Base-by-base conservation (phyloP, 306 rosid genomes). In the Begonia peltatifolia region DNA sequence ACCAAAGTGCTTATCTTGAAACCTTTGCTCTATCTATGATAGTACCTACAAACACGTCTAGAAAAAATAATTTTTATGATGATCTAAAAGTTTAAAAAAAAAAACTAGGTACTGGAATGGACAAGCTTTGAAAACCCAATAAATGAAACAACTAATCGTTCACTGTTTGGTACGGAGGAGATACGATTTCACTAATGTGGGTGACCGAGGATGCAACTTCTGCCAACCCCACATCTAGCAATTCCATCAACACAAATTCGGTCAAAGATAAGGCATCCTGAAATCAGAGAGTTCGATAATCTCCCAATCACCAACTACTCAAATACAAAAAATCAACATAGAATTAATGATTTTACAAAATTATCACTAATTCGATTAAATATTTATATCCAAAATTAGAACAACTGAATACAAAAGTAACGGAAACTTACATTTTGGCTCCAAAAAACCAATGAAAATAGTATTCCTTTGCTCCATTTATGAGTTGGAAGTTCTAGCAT, bases 161-260 rank as follows among this genome's bases (percentile, higher is more conserved):
- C 68, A 89, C 97, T 42, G 89, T 84, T 77, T 85, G 94, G 56
- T 75, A 82, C 3, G 90, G 93, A 13, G 97, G 97, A 74, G 90
- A 85, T 16, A 76, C 74, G 14, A 83, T 70, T 82, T 80, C 87
- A 57, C 94, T 85, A 35, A 89, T 83, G 54, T 77, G 94, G 11
- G 77, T 78, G 53, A 89, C 59, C 17, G 95, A 83, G 18, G 80
- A 64, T 12, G 66, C 65, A 50, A 89, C 87, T 49, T 85, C 80
- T 14, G 78, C 72, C 72, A 74, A 73, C 10, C 83, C 88, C 53
- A 85, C 89, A 57, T 85, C 97, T 47, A 89, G 52, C 58, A 80
- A 54, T 60, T 85, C 94, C 95, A 82, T 82, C 74, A 85, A 69
- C 74, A 85, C 87, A 74, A 80, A 85, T 58, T 85, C 95, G 67